phyloP scores from a whole-genome alignment of 805 yeast species.

The Starmerella floris region DNA sequence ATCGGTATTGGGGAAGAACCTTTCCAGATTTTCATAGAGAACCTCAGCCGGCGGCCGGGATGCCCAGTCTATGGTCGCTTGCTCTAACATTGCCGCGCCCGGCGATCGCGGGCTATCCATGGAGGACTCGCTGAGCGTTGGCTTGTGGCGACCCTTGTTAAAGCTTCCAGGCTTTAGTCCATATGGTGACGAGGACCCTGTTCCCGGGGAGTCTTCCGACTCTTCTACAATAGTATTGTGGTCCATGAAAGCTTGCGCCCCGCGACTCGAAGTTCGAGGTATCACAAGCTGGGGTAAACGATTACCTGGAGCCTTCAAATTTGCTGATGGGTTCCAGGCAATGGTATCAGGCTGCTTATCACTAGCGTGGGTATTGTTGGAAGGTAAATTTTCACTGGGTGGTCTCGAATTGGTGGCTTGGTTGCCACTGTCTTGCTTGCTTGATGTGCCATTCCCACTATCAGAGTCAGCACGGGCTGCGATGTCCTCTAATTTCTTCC shows the following conservation, averaged over 20 bases:
- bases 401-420: too few species aligned
- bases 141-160: not conserved
- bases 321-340: not conserved
- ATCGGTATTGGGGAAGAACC: conserved; percentile 83
- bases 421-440: too few species aligned
- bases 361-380: too few species aligned
- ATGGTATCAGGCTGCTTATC: too few species aligned
- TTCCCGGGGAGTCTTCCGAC: not conserved
- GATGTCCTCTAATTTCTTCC: too few species aligned
- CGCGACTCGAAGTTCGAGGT: conserved; percentile 3
- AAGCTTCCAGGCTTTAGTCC: not conserved
- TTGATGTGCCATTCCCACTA: too few species aligned
- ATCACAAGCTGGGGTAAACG: conserved; percentile 2
- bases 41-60: conserved; percentile 93
- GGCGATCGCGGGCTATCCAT: conserved; percentile 12
- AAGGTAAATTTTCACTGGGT: too few species aligned
- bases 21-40: conserved; percentile 79
- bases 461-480: too few species aligned
- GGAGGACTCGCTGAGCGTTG: conserved; percentile 7
- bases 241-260: not conserved
- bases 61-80: conserved; percentile 35
- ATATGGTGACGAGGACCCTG: not conserved
- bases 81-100: conserved; percentile 9
- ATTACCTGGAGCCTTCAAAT: not conserved
- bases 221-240: conserved; percentile 3